Percentiles rank a stretch among this genome's conserved stretches.
Conservation (phyloP, 352 stramenopile genomes). For the Pythium aquatile region DNA sequence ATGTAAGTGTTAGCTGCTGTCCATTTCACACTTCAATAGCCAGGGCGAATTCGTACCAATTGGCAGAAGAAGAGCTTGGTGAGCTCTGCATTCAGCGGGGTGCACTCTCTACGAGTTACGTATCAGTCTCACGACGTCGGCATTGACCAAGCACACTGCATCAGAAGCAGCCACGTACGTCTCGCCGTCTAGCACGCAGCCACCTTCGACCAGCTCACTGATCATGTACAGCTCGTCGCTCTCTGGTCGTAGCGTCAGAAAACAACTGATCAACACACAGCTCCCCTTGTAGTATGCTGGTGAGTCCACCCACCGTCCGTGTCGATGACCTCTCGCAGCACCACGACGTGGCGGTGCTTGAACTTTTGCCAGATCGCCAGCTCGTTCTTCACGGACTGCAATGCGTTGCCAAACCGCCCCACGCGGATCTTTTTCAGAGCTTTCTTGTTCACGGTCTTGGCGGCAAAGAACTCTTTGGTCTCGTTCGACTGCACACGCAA, state of each 20-base stretch:
- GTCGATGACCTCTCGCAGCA: conserved; percentile 96
- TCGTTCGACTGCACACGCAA: conserved; percentile 68
- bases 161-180: conserved; percentile 33
- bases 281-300: too few species aligned
- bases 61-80: conserved; percentile 80
- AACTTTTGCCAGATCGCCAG: conserved; percentile 97
- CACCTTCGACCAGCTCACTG: conserved; percentile 75
- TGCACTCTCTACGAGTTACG: conserved; percentile 45
- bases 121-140: neutral
- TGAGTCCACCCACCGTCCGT: conserved; percentile 48
- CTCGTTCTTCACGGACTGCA: conserved; percentile 89
- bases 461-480: conserved; percentile 66
- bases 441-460: conserved; percentile 75
- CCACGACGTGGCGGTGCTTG: conserved; percentile 93
- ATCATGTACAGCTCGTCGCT: conserved; percentile 84
- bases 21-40: neutral
- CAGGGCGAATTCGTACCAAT: conserved; percentile 36
- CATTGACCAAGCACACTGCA: too few species aligned
- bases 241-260: conserved; percentile 29
- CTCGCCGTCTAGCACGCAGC: conserved; percentile 63
- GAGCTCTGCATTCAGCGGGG: conserved; percentile 48
- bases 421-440: conserved; percentile 67
- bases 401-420: conserved; percentile 67
- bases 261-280: neutral
- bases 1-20: neutral